Base-by-base conservation (phyloP, 345 rosid species). In the Gossypium mustelinum region DNA sequence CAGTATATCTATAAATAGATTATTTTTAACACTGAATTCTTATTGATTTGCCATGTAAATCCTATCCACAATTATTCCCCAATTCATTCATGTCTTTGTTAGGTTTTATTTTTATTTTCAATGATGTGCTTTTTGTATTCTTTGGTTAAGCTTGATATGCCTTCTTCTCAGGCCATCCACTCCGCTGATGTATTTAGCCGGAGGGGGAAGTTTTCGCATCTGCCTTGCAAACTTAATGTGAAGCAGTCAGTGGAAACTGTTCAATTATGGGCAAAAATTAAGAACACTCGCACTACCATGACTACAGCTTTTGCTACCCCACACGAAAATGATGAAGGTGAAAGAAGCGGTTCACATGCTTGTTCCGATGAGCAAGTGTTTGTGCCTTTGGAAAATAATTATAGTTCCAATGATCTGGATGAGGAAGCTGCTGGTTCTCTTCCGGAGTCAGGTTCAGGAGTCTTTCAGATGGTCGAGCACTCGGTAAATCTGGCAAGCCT, bases 141-240 rank as follows among this genome's bases (percentile, higher is more conserved):
- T 54, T 54, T 17, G 58, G 58, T 9, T 54, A 54, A 54, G 22
- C 58, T 54, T 54, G 58, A 8, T 54, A 54, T 45, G 34, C 52
- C 5, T 72, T 58, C 22, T 68, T 76, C 50, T 72, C 84, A 86
- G 90, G 82, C 57, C 41, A 72, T 65, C 44, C 73, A 80, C 10
- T 50, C 76, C 56, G 70, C 71, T 67, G 83, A 79, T 75, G 52
- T 79, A 65, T 75, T 66, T 56, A 73, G 50, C 45, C 62, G 34
- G 20, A 76, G 75, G 75, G 77, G 80, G 60, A 84, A 79, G 75
- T 24, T 51, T 11, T 9, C 68, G 20, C 55, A 78, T 79, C 50
- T 75, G 55, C 62, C 82, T 12, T 50, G 75, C 43, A 68, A 70
- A 52, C 48, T 43, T 76, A 72, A 47, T 3, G 24, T 54, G 27